Evolutionary conservation across 129 eudicot species (phyloP).

Genomic region (Lactuca saligna): DNA sequence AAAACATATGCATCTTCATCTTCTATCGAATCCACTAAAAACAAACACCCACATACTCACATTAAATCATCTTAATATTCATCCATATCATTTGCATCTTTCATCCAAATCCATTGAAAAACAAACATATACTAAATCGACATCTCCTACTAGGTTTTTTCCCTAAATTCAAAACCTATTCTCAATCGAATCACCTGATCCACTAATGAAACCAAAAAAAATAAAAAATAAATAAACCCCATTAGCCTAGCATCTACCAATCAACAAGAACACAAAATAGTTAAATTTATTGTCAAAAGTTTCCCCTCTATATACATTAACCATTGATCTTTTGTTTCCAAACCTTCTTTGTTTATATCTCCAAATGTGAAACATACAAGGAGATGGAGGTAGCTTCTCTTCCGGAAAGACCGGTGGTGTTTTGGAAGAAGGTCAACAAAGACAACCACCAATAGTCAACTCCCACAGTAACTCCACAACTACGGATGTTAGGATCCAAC

Average conservation of each 20-base stretch:
- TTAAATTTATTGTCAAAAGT: conserved; percentile 17
- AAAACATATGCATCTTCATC: too few relatives aligned
- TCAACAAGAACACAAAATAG: conserved; percentile 42
- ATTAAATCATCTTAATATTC: too few relatives aligned
- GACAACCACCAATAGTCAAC: conserved; percentile 29
- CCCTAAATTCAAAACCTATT: too few relatives aligned
- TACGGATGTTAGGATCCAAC: conserved; percentile 30
- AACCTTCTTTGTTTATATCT: conserved; percentile 27
- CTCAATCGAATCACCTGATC: not conserved
- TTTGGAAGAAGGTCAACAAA: conserved; percentile 37
- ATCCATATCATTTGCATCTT: too few relatives aligned
- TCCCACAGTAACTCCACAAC: conserved; percentile 11
- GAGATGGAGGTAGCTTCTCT: conserved; percentile 38
- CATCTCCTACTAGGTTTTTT: too few relatives aligned
- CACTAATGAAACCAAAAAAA: conserved; percentile 32
- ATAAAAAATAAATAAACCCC: conserved; percentile 37
- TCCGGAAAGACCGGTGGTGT: conserved; percentile 28
- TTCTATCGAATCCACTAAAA: too few relatives aligned
- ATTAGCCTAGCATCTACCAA: conserved; percentile 39
- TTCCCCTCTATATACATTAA: conserved; percentile 18
- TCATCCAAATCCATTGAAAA: too few relatives aligned
- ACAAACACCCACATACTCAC: too few relatives aligned
- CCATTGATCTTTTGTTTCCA: conserved; percentile 20
- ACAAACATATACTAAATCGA: too few relatives aligned
- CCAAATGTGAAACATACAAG: conserved; percentile 38